Evolutionary conservation across 139 green algal species (phyloP).

Genomic region (Auxenochlorella protothecoides): DNA sequence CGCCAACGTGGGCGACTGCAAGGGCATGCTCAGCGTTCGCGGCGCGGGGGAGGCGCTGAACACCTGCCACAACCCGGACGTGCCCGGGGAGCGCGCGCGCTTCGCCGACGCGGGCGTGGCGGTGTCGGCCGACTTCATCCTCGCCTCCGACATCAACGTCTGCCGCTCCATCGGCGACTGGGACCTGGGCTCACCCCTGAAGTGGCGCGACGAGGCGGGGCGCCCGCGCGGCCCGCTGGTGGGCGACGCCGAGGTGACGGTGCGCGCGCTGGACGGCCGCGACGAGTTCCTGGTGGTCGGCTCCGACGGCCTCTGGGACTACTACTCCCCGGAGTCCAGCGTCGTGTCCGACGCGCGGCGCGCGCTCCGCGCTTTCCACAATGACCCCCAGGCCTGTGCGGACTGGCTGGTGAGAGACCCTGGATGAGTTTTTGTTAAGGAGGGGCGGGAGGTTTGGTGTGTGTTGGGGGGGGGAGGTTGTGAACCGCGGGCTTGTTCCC

Average conservation of each 20-base stretch:
- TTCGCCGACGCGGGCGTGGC: conserved; percentile 15
- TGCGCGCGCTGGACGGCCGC: conserved; percentile 7
- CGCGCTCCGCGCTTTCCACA: conserved; percentile 4
- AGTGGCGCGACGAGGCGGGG: conserved; percentile 12
- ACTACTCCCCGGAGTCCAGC: conserved; percentile 21
- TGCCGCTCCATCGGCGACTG: conserved; percentile 30
- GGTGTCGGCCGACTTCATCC: conserved; percentile 22
- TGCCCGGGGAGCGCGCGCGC: conserved; percentile 14
- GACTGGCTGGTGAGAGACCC: conserved; percentile 17
- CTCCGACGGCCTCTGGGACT: conserved; percentile 33
- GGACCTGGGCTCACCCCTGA: conserved; percentile 27
- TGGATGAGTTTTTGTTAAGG: no score
- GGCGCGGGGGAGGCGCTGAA: conserved; percentile 19
- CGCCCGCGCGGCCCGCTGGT: conserved; percentile 15
- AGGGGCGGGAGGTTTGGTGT: no score
- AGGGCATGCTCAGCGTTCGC: conserved; percentile 14
- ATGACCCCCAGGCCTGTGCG: conserved; percentile 8
- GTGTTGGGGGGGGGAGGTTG: no score
- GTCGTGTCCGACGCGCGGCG: conserved; percentile 18
- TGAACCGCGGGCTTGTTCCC: no score
- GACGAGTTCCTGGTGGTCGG: conserved; percentile 24
- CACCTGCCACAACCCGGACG: conserved; percentile 23
- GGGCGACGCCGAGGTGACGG: conserved; percentile 13
- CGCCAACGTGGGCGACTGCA: conserved; percentile 29
- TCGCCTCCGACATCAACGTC: conserved; percentile 27